Evolutionary conservation across 2,329 filamentous ascomycete genomes (phyloP), one percentile per base, ranked within the genome.

Genomic region (Trichoderma harzianum): DNA sequence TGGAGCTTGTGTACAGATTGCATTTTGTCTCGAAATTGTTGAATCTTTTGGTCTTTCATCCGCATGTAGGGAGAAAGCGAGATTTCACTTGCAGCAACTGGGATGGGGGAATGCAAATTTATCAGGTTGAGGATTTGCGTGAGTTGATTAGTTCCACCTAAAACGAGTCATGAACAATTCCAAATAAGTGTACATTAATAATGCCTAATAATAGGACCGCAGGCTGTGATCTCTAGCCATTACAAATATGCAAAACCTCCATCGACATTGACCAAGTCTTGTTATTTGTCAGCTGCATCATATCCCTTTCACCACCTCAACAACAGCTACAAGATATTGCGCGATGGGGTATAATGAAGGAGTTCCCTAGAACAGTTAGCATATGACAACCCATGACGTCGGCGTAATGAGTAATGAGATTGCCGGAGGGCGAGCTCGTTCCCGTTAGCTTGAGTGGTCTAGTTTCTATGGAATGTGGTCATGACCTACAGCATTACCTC

Each of bases 11-110:
- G 55, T 51, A 7, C 66, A 69, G 36, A 57, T 69, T 12, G 55
- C 66, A n/a, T 61, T 61, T 24, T 61, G 58, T n/a, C 55, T 69
- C 21, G 66, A 69, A 51, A 18, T 51, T 51, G 58, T 69, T 7
- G 55, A 62, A 39, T 61, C 66, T 18, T 69, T 69, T 34, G 43
- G 66, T 3, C 26, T 51, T 21, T 69, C 66, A 7, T 14, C 66
- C 1, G 11, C 55, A 34, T 30, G 55, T 51, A 51, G 36, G 12
- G 26, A 61, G 12, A 26, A 61, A n/a, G 66, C 66, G 26, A 26
- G 55, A 34, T 5, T 34, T 8, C 55, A 61, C 28, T 26, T 69
- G 28, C 18, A 61, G 21, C 36, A 61, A 12, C 36, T 69, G 5
- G 55, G 55, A 32, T 69, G 66, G 55, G n/a, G 61, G 18, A 55